A percentile compares a stretch with the other conserved stretches of the same genome.
phyloP scores from a whole-genome alignment of 139 green algal genomes.

The Diplosphaera chodatii region DNA sequence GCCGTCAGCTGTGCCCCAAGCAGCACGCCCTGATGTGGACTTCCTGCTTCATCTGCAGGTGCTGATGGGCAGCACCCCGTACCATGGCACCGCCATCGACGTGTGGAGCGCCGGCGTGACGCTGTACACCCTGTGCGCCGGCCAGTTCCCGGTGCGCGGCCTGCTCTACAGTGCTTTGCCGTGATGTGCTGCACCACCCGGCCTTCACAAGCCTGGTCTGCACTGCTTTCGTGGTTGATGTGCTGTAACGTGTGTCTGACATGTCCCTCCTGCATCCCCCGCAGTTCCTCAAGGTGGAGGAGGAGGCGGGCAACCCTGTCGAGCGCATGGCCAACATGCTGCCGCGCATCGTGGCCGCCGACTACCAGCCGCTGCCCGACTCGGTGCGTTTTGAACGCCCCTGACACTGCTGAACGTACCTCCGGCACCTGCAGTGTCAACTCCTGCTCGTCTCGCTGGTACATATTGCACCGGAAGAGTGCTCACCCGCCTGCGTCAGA shows the following conservation, averaged over 20 bases:
- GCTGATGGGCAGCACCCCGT: constrained; percentile 16
- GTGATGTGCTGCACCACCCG: no score
- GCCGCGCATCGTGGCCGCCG: constrained; percentile 10
- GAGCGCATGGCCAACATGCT: constrained; percentile 12
- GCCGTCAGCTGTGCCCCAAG: neutral
- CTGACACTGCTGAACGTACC: neutral
- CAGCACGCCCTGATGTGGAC: constrained; percentile 9
- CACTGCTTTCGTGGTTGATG: neutral
- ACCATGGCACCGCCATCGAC: constrained; percentile 41
- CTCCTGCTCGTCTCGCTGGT: no score
- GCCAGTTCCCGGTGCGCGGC: neutral
- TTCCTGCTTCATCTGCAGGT: constrained; percentile 1
- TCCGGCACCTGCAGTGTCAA: neutral
- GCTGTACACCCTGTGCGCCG: constrained; percentile 42
- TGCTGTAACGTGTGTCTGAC: neutral
- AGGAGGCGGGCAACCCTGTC: neutral
- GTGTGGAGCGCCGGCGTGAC: constrained; percentile 58
- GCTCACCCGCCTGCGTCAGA: no score
- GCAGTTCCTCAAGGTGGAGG: constrained; percentile 8
- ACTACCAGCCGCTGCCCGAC: constrained; percentile 1
- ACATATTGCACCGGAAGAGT: no score
- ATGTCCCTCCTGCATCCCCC: neutral
- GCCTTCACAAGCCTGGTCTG: no score
- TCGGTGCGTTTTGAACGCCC: constrained; percentile 40
- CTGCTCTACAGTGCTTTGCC: no score